Conservation (phyloP, 768 basidiomycete genomes). For the Calocybe indica region DNA sequence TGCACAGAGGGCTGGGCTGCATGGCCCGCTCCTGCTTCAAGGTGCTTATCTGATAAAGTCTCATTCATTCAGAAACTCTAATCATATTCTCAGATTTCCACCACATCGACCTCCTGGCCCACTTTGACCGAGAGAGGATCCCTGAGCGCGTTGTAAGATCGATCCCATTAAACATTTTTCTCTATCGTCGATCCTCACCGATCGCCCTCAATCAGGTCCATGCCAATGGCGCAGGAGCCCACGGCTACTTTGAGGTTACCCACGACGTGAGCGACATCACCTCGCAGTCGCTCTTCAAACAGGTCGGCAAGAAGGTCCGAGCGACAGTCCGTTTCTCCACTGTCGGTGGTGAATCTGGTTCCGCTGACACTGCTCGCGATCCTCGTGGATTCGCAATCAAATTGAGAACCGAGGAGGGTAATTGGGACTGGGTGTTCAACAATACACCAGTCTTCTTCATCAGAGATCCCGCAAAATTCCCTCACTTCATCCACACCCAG, state of each 20-base stretch:
- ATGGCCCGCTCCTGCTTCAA: constrained; percentile 86
- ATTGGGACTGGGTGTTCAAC: constrained; percentile 90
- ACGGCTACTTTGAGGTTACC: constrained; percentile 90
- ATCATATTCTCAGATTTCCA: constrained; percentile 58
- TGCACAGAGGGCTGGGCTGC: constrained; percentile 64
- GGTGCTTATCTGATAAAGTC: constrained; percentile 35
- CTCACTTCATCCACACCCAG: constrained; percentile 92
- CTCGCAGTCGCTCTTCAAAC: constrained; percentile 59
- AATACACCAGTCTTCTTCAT: constrained; percentile 93
- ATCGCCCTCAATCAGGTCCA: constrained; percentile 57
- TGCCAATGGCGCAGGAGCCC: constrained; percentile 89
- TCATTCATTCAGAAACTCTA: background rate
- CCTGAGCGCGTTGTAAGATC: constrained; percentile 82
- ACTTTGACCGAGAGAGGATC: constrained; percentile 94
- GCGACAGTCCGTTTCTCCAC: constrained; percentile 89
- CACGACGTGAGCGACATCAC: constrained; percentile 82
- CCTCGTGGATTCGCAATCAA: constrained; percentile 91
- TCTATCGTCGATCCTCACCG: background rate
- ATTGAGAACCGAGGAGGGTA: constrained; percentile 86
- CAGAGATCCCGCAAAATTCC: constrained; percentile 83
- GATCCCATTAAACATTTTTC: background rate
- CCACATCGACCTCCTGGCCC: constrained; percentile 83
- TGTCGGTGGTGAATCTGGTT: constrained; percentile 84
- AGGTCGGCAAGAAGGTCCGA: constrained; percentile 62
- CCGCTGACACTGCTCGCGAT: constrained; percentile 89